A percentile compares a stretch with the other conserved stretches of the same genome.
These are phyloP conservation scores for Coemansia brasiliensis DNA, from an alignment of 192 early-diverging fungal genomes.

Conservation along the genomic window DNA sequence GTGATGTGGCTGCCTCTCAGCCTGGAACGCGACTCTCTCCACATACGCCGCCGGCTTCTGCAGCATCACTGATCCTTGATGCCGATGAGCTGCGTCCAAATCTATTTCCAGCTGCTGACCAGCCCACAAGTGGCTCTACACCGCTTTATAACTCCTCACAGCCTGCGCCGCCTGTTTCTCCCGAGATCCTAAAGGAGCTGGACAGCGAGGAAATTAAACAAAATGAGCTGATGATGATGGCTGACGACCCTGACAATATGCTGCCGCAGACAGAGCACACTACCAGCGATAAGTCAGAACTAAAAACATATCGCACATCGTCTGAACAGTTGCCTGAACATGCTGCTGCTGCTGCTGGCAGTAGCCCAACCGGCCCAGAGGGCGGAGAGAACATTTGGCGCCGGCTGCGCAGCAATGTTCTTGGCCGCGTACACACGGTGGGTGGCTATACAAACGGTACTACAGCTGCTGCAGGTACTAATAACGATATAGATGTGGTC, in stretches of 20 bases:
- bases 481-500: not conserved
- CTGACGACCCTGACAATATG: constrained; percentile 19
- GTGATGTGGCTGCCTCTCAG: constrained; percentile 1
- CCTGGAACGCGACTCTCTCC: not conserved
- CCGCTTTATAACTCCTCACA: too few relatives aligned
- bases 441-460: constrained; percentile 11
- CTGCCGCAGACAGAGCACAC: not conserved
- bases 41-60: not conserved
- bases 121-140: too few relatives aligned
- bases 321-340: constrained; percentile 12
- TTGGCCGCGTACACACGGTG: constrained; percentile 34
- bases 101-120: too few relatives aligned
- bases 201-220: constrained; percentile 43
- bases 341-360: constrained; percentile 1
- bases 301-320: constrained; percentile 3
- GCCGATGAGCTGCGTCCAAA: not conserved
- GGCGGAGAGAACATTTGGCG: constrained; percentile 38
- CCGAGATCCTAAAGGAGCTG: constrained; percentile 24
- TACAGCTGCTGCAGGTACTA: not conserved
- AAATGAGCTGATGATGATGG: constrained; percentile 54
- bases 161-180: constrained; percentile 4
- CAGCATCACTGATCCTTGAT: not conserved
- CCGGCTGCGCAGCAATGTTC: constrained; percentile 45
- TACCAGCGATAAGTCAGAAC: not conserved
- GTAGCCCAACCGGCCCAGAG: constrained; percentile 20